Evolutionary conservation across 352 stramenopile species (phyloP), one percentile per base, ranked within the genome.

Genomic region (Phytophthora idaei): DNA sequence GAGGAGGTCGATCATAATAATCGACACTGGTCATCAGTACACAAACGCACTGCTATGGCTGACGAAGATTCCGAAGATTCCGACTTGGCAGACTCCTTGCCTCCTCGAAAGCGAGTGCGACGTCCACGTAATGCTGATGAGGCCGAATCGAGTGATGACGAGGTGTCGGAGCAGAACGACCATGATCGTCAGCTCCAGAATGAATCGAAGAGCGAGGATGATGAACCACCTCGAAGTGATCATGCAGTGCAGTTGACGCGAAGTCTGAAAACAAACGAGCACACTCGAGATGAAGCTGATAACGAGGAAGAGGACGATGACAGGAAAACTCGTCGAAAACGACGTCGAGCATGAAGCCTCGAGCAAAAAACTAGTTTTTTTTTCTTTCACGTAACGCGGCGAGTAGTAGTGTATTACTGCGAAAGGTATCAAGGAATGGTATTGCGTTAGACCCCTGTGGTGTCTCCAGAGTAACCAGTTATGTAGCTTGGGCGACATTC

Each of bases 401-500:
- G 36, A n/a, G 36, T 41, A 10, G 17, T 15, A 50, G 14, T 53
- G 17, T 56, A 60, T 28, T 46, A 45, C 27, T 55, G 57, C 21
- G 28, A 62, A 67, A 60, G 42, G 54, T 51, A 62, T 59, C 50
- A 58, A 57, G n/a, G 21, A 54, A 61, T 56, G 27, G n/a, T 60
- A 57, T 64, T 69, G 47, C 32, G 34, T 45, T 21, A 45, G 21
- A 21, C 21, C 21, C 21, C 21, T 21, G 1, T 45, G 8, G 5
- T 47, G 15, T 69, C 55, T 25, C 31, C 50, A 65, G 25, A 48
- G 25, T 61, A 52, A 28, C 7, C 25, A 50, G 14, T 61, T 67
- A 71, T 55, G 64, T 65, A 54, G 65, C 67, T 42, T 78, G 67
- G 4, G 75, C 77, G 28, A 94, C 73, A 60, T 96, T 93, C 67